A percentile compares a stretch with the other conserved stretches of the same genome.
Evolutionary conservation across 768 basidiomycete genomes (phyloP).

Genomic region (Termitomyces bulborhizus): DNA sequence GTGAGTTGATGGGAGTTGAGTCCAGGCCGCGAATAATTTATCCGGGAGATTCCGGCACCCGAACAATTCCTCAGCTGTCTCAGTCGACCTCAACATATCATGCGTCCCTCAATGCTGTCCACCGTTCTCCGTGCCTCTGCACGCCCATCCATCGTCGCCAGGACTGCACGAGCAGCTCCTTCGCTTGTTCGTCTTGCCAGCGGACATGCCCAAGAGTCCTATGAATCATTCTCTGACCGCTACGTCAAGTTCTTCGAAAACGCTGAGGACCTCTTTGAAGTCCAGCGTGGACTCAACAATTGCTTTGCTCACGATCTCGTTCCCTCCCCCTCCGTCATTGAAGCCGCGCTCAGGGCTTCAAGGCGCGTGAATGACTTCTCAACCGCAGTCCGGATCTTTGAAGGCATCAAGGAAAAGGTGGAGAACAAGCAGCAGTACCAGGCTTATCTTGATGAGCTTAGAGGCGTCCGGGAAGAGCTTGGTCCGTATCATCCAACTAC

Average conservation of each 20-base stretch:
- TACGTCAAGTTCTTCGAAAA: constrained; percentile 92
- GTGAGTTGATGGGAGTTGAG: background rate
- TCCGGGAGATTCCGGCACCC: constrained; percentile 24
- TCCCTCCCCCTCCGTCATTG: constrained; percentile 75
- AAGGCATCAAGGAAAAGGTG: constrained; percentile 95
- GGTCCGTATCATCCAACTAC: too few species aligned
- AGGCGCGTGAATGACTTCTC: constrained; percentile 95
- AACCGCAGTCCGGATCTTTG: constrained; percentile 93
- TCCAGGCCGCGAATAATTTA: constrained; percentile 4
- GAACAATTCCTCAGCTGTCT: constrained; percentile 21
- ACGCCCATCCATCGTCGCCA: constrained; percentile 37
- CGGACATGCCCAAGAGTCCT: constrained; percentile 83
- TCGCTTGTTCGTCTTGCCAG: constrained; percentile 40
- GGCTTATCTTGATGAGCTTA: constrained; percentile 88
- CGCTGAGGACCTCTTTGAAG: constrained; percentile 95
- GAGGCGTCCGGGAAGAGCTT: constrained; percentile 83
- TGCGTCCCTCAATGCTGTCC: constrained; percentile 57
- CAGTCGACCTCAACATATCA: constrained; percentile 22
- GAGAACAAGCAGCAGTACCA: constrained; percentile 96
- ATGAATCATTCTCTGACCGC: constrained; percentile 90
- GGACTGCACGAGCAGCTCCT: constrained; percentile 32
- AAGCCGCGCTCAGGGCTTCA: constrained; percentile 82
- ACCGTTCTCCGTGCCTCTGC: constrained; percentile 55
- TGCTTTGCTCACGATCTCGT: constrained; percentile 99
- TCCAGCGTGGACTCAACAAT: constrained; percentile 98